These are phyloP conservation scores for Nematodospora anomalae DNA, from an alignment of 1,139 yeast species.

Conservation along the genomic window DNA sequence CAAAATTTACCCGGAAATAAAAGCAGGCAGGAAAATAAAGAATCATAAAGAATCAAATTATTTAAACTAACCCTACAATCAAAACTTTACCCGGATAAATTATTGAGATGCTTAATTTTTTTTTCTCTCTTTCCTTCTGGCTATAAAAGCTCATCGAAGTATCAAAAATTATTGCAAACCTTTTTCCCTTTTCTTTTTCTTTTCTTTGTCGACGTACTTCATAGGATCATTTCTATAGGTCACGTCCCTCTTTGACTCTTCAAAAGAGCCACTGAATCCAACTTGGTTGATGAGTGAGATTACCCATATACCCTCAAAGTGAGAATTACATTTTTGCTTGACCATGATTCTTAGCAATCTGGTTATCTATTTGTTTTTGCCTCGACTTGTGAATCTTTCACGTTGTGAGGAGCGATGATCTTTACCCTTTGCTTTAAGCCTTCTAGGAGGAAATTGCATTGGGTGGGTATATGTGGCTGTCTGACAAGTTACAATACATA, in stretches of 20 bases:
- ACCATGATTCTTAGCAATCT: slow-evolving; percentile 81
- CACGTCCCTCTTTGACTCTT: slow-evolving; percentile 99
- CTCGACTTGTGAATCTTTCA: slow-evolving; percentile 20
- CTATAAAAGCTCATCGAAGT: slow-evolving; percentile 3
- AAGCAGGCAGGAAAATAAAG: no score
- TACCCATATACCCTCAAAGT: slow-evolving; percentile 93
- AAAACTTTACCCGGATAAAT: neutral
- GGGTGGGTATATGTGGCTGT: slow-evolving; percentile 99
- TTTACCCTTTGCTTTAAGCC: slow-evolving; percentile 87
- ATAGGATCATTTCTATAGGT: slow-evolving; percentile 99
- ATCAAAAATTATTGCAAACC: no score
- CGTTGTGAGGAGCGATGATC: slow-evolving; percentile 94
- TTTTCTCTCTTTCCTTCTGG: no score
- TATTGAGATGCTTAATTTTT: no score
- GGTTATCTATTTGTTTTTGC: slow-evolving; percentile 64
- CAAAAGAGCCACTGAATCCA: slow-evolving; percentile 99
- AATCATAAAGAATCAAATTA: no score
- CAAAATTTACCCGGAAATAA: no score
- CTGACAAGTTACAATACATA: slow-evolving; percentile 72
- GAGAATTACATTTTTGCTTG: slow-evolving; percentile 66
- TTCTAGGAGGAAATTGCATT: slow-evolving; percentile 77
- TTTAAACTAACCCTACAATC: no score
- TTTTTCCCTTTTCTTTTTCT: slow-evolving; percentile 22
- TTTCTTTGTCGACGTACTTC: slow-evolving; percentile 55
- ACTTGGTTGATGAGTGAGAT: slow-evolving; percentile 97